A percentile compares a stretch with the other conserved stretches of the same genome.
These are phyloP conservation scores for Gastrodia elata DNA, from an alignment of 106 monocot genomes.

Conservation along the genomic window DNA sequence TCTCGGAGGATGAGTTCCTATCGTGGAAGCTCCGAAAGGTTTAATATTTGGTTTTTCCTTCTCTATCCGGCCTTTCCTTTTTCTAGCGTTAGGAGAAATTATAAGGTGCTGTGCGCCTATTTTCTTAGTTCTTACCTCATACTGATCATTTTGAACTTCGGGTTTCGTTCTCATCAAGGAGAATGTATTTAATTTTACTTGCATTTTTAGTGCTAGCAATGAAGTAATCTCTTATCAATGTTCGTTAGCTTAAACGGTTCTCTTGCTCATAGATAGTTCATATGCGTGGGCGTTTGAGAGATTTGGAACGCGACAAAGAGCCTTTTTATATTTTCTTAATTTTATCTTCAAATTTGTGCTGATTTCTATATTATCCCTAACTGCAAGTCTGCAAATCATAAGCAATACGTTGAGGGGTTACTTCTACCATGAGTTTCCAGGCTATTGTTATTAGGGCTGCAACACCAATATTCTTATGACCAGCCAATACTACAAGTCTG, in stretches of 20 bases:
- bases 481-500: no score
- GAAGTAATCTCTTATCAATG: neutral
- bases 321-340: neutral
- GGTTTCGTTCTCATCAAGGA: neutral
- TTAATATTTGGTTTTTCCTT: neutral
- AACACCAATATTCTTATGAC: no score
- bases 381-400: neutral
- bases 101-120: no score
- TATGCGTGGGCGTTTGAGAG: neutral
- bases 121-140: neutral
- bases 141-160: neutral
- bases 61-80: neutral
- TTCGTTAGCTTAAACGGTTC: neutral
- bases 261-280: neutral
- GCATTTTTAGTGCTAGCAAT: neutral
- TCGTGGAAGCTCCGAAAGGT: slow-evolving; percentile 55
- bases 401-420: no score
- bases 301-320: neutral
- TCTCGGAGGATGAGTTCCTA: slow-evolving; percentile 38
- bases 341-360: neutral
- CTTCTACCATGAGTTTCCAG: neutral
- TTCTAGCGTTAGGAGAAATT: slow-evolving; percentile 10
- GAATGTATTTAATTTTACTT: neutral
- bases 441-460: no score
- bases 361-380: neutral